Percentiles rank a stretch among this genome's conserved stretches.
Conservation (phyloP, 208 protist species). For the Trypanosoma brucei region DNA sequence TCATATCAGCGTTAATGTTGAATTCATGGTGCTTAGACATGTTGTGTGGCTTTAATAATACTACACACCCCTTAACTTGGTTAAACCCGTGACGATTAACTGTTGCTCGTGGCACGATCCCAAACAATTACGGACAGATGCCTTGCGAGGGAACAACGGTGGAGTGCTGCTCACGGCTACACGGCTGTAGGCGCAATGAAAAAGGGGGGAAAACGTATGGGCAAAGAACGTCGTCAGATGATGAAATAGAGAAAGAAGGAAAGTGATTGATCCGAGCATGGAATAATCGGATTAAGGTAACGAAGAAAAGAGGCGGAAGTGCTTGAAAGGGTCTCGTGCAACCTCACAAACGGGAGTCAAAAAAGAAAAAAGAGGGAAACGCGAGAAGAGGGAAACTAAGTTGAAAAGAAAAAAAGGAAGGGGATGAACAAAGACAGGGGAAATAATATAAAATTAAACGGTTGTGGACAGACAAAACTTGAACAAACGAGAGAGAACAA, state of each 20-base stretch:
- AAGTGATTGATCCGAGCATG: conserved; percentile 1
- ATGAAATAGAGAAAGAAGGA: neutral
- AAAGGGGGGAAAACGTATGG: neutral
- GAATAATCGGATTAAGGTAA: no score
- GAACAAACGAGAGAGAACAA: neutral
- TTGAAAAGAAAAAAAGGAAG: neutral
- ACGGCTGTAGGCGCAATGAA: neutral
- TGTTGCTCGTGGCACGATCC: neutral
- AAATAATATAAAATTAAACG: conserved; percentile 6
- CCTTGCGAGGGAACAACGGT: no score
- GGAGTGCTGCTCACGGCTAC: no score
- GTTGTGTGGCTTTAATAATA: neutral
- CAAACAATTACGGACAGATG: no score
- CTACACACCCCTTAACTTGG: no score
- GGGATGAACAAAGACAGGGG: conserved; percentile 1
- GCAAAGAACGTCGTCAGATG: neutral
- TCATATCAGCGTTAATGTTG: conserved; percentile 88
- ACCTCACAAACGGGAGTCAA: no score
- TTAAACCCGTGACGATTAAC: no score
- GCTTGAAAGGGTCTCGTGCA: no score
- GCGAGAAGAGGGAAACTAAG: neutral
- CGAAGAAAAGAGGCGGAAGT: no score
- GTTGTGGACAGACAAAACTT: neutral
- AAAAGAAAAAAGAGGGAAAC: no score
- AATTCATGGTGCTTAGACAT: conserved; percentile 81